Conservation (phyloP, 768 basidiomycete species). For the Mycena alexandri region DNA sequence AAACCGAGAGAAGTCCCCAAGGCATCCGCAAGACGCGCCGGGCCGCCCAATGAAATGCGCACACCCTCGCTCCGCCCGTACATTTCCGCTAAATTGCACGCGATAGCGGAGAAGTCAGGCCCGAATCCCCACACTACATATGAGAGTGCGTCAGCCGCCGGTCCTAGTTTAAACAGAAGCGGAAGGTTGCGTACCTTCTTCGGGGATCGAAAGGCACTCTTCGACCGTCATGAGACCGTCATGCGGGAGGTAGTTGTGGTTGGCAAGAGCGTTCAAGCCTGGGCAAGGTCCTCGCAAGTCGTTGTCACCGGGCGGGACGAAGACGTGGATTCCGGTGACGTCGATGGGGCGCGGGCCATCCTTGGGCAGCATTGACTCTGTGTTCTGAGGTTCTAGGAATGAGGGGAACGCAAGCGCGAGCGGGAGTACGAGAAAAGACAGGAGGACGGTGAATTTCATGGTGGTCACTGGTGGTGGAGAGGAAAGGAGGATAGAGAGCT, state of each 20-base stretch:
- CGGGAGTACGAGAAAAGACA: neutral
- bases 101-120: neutral
- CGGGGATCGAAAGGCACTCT: neutral
- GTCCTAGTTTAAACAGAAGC: neutral
- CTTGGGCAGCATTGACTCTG: neutral
- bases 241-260: slow-evolving; percentile 5
- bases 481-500: neutral
- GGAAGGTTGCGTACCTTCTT: neutral
- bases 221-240: neutral
- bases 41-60: neutral
- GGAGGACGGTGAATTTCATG: neutral
- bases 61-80: neutral
- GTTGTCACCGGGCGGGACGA: neutral
- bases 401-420: slow-evolving; percentile 6
- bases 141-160: neutral
- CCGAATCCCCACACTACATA: slow-evolving; percentile 6
- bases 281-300: slow-evolving; percentile 13
- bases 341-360: neutral
- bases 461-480: neutral
- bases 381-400: neutral
- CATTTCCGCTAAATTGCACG: no score
- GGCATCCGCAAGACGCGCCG: neutral
- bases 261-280: slow-evolving; percentile 7
- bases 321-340: slow-evolving; percentile 2
- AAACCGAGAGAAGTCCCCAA: neutral